Conservation (phyloP, 129 eudicot species). For the Centaurea solstitialis region DNA sequence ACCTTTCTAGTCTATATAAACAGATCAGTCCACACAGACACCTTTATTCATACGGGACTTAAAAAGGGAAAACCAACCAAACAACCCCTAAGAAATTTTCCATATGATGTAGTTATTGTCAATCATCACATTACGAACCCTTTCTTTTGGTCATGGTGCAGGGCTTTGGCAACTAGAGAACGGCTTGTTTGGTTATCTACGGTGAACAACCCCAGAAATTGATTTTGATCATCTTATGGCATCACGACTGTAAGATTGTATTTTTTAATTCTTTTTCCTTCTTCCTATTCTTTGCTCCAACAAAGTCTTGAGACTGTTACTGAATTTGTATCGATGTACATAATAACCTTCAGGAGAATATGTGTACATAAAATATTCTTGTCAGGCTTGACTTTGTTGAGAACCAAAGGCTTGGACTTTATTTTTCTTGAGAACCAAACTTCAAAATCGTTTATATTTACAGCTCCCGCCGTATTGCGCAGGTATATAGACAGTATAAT, state of each 20-base stretch:
- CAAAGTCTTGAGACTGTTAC: not conserved
- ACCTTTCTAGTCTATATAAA: too few species aligned
- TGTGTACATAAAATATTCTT: too few species aligned
- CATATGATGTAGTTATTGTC: not conserved
- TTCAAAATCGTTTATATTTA: too few species aligned
- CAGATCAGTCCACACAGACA: too few species aligned
- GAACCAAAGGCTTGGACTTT: too few species aligned
- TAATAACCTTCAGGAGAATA: not conserved
- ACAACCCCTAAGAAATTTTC: not conserved
- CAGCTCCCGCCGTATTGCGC: too few species aligned
- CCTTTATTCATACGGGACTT: too few species aligned
- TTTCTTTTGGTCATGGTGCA: constrained; percentile 24
- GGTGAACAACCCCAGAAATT: constrained; percentile 9
- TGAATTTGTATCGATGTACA: not conserved
- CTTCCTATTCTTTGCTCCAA: not conserved
- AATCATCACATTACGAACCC: not conserved
- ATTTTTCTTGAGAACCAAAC: too few species aligned
- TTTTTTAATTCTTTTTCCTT: not conserved
- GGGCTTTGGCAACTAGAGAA: constrained; percentile 58
- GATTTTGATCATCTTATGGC: not conserved
- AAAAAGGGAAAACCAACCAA: too few species aligned
- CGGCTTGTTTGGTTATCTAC: constrained; percentile 30
- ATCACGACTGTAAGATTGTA: not conserved
- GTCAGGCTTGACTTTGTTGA: too few species aligned
- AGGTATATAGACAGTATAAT: too few species aligned